phyloP scores from a whole-genome alignment of 257 asterid genomes.

The Solanum neorickii region DNA sequence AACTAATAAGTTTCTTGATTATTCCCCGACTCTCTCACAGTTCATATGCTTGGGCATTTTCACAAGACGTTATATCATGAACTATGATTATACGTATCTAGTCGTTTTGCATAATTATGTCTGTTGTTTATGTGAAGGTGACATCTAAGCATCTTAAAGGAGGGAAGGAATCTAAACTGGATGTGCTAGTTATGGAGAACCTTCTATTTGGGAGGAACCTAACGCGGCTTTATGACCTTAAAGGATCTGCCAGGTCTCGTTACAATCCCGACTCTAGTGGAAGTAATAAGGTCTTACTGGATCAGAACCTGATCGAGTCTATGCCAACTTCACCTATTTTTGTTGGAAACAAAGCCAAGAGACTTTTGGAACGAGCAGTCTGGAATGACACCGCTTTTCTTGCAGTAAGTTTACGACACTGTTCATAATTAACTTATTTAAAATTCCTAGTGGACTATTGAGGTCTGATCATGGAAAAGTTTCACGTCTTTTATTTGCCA shows the following conservation, averaged over 20 bases:
- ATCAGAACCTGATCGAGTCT: constrained; percentile 91
- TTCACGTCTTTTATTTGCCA: not conserved
- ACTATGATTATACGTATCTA: not conserved
- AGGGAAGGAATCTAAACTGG: constrained; percentile 91
- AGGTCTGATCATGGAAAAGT: not conserved
- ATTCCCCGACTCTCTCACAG: not conserved
- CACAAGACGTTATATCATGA: not conserved
- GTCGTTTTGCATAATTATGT: not conserved
- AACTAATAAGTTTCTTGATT: not conserved
- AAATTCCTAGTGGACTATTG: not conserved
- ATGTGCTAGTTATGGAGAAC: constrained; percentile 90
- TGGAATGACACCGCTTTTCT: constrained; percentile 4
- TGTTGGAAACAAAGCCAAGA: constrained; percentile 9
- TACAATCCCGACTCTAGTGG: constrained; percentile 84
- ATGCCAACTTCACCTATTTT: constrained; percentile 92
- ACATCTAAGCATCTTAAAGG: constrained; percentile 72
- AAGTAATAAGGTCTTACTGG: constrained; percentile 79
- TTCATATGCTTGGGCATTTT: not conserved
- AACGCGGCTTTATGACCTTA: constrained; percentile 82
- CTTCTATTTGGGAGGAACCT: constrained; percentile 76
- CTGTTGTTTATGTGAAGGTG: constrained; percentile 39
- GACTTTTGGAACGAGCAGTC: constrained; percentile 5
- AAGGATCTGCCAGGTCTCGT: constrained; percentile 92
- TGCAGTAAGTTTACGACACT: constrained; percentile 36
- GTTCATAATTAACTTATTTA: not conserved